Evolutionary conservation across 2,329 filamentous ascomycete genomes (phyloP), one percentile per base, ranked within the genome.

Genomic region (Lomentospora prolificans): DNA sequence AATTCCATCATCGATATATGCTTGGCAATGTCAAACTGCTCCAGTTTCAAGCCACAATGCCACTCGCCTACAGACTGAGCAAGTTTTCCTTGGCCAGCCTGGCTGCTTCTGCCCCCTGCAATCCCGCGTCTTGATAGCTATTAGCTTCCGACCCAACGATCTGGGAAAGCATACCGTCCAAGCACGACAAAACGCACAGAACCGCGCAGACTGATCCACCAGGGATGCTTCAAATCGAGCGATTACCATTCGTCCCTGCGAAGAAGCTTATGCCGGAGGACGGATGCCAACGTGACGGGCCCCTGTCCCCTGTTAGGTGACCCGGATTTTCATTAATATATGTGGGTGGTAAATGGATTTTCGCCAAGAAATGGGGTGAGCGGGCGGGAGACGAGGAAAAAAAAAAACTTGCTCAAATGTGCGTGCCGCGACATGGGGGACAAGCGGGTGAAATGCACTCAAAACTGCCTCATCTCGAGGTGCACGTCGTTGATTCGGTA

Each of bases 401-500:
- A 48, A 25, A 24, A 48, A 48, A 48, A 48, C 44, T 48, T 48
- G 44, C 44, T 48, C 44, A 48, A 48, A 48, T 48, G 44, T 25
- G 44, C 44, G 17, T 48, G 44, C 44, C 22, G 36, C n/a, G n/a
- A n/a, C 30, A 12, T 33, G 7, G 7, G 12, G 12, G 7, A 6
- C 30, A 22, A n/a, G 24, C 8, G 22, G 44, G 44, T 6, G 24
- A 22, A 48, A 48, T 48, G 44, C 44, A 48, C 44, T 25, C 44
- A 48, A 48, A 48, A 48, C 44, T 48, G 44, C 44, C 44, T 48
- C 44, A 48, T 19, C 22, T 48, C 14, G 10, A 48, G 5, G n/a
- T 8, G 44, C 10, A 22, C 44, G 10, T 12, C 9, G 12, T 19
- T 12, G 17, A 22, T 17, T 25, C 4, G 44, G 6, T 17, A 48